phyloP scores from a whole-genome alignment of 140 eudicot species.

The Oenanthe javanica region DNA sequence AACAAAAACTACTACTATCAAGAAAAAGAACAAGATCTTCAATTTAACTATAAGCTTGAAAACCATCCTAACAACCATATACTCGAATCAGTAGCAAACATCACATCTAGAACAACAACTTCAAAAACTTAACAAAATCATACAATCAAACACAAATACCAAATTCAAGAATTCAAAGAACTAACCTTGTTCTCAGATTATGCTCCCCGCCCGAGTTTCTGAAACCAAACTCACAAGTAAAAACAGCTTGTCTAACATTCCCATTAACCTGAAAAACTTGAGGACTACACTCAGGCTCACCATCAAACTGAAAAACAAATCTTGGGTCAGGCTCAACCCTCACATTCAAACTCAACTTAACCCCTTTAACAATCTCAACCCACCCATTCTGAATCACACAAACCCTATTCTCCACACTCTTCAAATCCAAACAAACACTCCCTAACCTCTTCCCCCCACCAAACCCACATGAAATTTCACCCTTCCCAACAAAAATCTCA shows the following conservation, averaged over 20 bases:
- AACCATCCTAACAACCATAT: not conserved
- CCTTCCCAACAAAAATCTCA: slow-evolving; percentile 37
- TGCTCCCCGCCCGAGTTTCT: slow-evolving; percentile 53
- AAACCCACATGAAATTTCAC: slow-evolving; percentile 36
- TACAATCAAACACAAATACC: slow-evolving; percentile 17
- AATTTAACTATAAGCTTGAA: not conserved
- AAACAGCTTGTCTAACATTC: slow-evolving; percentile 81
- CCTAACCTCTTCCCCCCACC: slow-evolving; percentile 61
- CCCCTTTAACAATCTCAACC: slow-evolving; percentile 40
- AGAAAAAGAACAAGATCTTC: not conserved
- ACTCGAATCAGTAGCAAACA: not conserved
- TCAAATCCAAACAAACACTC: slow-evolving; percentile 41
- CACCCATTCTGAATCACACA: slow-evolving; percentile 65
- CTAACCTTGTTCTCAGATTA: slow-evolving; percentile 70
- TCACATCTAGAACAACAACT: not conserved
- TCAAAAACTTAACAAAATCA: not conserved
- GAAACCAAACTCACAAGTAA: slow-evolving; percentile 79
- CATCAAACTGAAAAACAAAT: slow-evolving; percentile 45
- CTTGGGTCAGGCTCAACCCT: slow-evolving; percentile 74
- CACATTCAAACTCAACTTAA: slow-evolving; percentile 50
- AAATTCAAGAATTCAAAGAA: slow-evolving; percentile 11
- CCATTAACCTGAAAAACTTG: slow-evolving; percentile 84
- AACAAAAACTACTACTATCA: not conserved
- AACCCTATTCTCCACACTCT: slow-evolving; percentile 31
- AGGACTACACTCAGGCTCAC: slow-evolving; percentile 64